Evolutionary conservation across 495 filamentous ascomycete genomes (phyloP), one percentile per base, ranked within the genome.

Genomic region (Aspergillus indologenus): DNA sequence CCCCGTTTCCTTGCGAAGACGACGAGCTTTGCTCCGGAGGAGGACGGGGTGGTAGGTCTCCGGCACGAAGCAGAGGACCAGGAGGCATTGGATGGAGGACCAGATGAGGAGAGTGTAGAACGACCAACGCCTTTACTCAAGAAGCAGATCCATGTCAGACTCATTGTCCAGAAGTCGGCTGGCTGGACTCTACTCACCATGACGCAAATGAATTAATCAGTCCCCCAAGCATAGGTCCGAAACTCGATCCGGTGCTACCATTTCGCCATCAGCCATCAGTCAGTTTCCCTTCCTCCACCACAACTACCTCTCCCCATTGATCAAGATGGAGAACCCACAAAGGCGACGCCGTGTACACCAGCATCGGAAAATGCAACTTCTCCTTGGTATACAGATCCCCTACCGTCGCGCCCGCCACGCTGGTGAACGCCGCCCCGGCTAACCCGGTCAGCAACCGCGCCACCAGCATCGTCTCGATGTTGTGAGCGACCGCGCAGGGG

Each of bases 91-190:
- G 20, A 77, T 60, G 18, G 69, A 76, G 5, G 85, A 75, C 90
- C 89, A 93, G 19, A 95, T 93, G 3, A 91, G 64, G 23, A 92
- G 71, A 4, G 85, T 75, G 66, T 91, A 95, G 66, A 91, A 92
- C 3, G 86, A 87, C 91, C 90, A 96, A 46, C 90, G 75, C 57
- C 48, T 51, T 23, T 29, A 29, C 26, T 29, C 26, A 29, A 9
- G 3, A 29, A 29, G 26, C n/a, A n/a, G n/a, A n/a, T n/a, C n/a
- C n/a, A n/a, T n/a, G n/a, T n/a, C n/a, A n/a, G n/a, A n/a, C n/a
- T n/a, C n/a, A n/a, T n/a, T n/a, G n/a, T n/a, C n/a, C n/a, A n/a
- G n/a, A n/a, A n/a, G n/a, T n/a, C n/a, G n/a, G n/a, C n/a, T n/a
- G n/a, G n/a, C n/a, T n/a, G n/a, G n/a, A n/a, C n/a, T n/a, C n/a